Conservation (phyloP, 306 rosid species). For the Acacia confusa region DNA sequence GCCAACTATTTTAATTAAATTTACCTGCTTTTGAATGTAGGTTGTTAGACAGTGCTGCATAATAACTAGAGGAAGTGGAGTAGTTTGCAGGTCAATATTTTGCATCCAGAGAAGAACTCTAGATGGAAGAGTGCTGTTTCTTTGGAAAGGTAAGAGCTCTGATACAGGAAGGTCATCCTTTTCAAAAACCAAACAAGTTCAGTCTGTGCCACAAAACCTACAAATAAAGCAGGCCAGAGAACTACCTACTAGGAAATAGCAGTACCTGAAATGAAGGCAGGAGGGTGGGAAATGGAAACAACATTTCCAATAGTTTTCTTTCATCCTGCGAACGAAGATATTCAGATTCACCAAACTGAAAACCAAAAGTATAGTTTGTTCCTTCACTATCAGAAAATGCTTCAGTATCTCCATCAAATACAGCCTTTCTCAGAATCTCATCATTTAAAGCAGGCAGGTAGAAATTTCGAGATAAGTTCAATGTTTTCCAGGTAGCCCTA, state of each 20-base stretch:
- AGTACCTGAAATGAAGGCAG: conserved; percentile 86
- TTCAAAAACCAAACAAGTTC: conserved; percentile 35
- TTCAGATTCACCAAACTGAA: conserved; percentile 75
- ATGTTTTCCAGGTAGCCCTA: conserved; percentile 54
- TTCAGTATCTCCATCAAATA: conserved; percentile 55
- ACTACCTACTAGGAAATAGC: neutral
- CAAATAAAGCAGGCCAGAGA: conserved; percentile 21
- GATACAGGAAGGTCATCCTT: conserved; percentile 81
- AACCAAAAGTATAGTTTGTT: conserved; percentile 82
- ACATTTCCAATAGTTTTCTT: conserved; percentile 58
- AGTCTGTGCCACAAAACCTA: conserved; percentile 32
- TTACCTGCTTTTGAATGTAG: conserved; percentile 84
- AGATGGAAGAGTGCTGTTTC: conserved; percentile 89
- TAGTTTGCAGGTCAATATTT: conserved; percentile 63
- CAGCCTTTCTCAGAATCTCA: conserved; percentile 60
- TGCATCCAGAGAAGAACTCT: conserved; percentile 85
- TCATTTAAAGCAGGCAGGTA: conserved; percentile 84
- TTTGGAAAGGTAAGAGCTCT: conserved; percentile 91
- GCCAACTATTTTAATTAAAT: conserved; percentile 28
- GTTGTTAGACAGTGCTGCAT: conserved; percentile 82
- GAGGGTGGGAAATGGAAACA: conserved; percentile 91
- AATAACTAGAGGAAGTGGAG: conserved; percentile 78
- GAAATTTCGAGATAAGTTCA: conserved; percentile 68
- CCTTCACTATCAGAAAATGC: conserved; percentile 53
- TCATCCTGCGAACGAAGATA: conserved; percentile 61